phyloP scores from a whole-genome alignment of 345 rosid genomes.

The Populus davidiana region DNA sequence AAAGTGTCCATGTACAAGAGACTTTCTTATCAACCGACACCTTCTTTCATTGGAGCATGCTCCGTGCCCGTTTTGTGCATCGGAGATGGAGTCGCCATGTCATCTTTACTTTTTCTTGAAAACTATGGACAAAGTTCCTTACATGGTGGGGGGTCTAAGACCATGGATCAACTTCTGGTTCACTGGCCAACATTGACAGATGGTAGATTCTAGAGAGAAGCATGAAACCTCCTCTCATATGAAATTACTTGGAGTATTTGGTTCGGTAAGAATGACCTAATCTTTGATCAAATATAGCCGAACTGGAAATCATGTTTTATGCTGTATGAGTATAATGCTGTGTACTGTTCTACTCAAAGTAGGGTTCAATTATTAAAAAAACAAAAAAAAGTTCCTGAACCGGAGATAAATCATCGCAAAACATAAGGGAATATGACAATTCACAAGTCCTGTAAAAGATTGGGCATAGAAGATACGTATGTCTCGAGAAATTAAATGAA shows the following conservation, averaged over 20 bases:
- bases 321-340: no score
- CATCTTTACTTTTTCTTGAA: not conserved
- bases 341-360: no score
- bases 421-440: not conserved
- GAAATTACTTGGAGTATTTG: not conserved
- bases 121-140: no score
- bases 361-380: no score
- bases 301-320: no score
- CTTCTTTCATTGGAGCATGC: no score
- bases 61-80: no score
- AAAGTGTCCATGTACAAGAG: no score
- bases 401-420: no score
- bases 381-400: no score
- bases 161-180: not conserved
- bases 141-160: not conserved
- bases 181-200: not conserved
- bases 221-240: not conserved
- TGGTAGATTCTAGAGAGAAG: not conserved
- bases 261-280: not conserved
- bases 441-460: not conserved
- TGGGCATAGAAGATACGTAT: not conserved
- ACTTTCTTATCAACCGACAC: no score
- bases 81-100: no score
- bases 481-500: slow-evolving; percentile 25
- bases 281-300: not conserved